Evolutionary conservation across 345 rosid genomes (phyloP).

Genomic region (Syzygium oleosum): DNA sequence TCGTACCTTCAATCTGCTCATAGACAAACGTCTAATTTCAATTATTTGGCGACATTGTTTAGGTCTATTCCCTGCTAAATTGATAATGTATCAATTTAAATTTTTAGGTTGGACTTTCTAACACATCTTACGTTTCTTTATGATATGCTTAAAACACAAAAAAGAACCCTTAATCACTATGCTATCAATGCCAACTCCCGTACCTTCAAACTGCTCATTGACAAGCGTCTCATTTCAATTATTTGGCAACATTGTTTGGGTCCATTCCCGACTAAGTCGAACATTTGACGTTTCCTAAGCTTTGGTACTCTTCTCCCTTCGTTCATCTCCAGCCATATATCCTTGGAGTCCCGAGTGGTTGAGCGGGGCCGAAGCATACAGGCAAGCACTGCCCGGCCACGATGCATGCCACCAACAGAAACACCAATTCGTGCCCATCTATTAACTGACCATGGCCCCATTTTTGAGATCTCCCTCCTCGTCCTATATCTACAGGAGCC

Average conservation of each 20-base stretch:
- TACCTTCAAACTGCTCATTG: too few species aligned
- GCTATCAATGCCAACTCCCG: too few species aligned
- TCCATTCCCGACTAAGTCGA: rapidly evolving
- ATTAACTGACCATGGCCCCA: neutral
- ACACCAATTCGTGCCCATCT: neutral
- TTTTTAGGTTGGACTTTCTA: too few species aligned
- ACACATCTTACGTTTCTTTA: too few species aligned
- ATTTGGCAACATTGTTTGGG: neutral
- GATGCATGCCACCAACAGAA: neutral
- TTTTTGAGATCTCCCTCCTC: too few species aligned
- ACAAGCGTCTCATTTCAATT: neutral
- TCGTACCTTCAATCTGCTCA: too few species aligned
- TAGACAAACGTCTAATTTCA: neutral
- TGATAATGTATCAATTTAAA: too few species aligned
- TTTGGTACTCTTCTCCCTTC: neutral
- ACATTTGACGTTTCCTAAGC: neutral
- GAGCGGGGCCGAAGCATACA: neutral
- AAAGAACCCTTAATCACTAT: too few species aligned
- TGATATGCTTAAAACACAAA: too few species aligned
- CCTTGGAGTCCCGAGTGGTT: neutral
- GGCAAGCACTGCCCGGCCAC: neutral
- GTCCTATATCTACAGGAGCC: neutral
- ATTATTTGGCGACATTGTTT: neutral
- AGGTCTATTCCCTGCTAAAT: rapidly evolving
- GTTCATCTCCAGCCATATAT: neutral